Conservation (phyloP, 352 stramenopile species). For the Pelagophyceae sp. region DNA sequence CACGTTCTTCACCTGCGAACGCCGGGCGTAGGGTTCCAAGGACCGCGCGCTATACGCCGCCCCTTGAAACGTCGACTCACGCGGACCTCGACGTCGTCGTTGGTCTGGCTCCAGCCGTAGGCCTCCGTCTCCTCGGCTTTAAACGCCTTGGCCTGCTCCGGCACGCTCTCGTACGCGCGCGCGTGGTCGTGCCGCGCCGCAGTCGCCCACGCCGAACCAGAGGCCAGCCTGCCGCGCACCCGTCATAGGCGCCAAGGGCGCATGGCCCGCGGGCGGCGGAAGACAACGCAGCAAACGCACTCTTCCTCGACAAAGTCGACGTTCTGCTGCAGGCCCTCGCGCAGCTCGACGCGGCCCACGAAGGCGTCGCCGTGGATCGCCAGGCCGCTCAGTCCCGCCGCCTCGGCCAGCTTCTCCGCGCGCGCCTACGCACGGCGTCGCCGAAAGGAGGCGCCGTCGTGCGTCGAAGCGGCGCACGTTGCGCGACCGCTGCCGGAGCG, state of each 20-base stretch:
- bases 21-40: no score
- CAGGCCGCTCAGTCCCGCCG: not conserved
- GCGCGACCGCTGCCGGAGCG: not conserved
- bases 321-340: not conserved
- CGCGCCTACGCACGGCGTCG: no score
- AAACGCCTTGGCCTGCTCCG: not conserved
- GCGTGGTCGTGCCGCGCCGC: not conserved
- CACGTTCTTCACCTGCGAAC: no score
- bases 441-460: no score
- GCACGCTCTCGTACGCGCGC: not conserved
- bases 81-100: conserved; percentile 7
- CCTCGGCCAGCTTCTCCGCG: not conserved
- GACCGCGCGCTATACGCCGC: no score
- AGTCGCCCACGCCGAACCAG: not conserved
- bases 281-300: no score
- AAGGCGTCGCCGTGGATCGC: conserved; percentile 13
- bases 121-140: not conserved
- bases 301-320: conserved; percentile 1
- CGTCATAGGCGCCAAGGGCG: no score
- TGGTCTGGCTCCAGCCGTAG: conserved; percentile 12
- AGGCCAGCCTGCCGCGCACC: no score
- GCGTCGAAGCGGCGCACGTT: no score
- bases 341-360: not conserved
- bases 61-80: no score
- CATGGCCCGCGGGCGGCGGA: no score